These are phyloP conservation scores for Aechmea fasciata DNA, from an alignment of 176 grass and related monocot genomes.

Conservation along the genomic window DNA sequence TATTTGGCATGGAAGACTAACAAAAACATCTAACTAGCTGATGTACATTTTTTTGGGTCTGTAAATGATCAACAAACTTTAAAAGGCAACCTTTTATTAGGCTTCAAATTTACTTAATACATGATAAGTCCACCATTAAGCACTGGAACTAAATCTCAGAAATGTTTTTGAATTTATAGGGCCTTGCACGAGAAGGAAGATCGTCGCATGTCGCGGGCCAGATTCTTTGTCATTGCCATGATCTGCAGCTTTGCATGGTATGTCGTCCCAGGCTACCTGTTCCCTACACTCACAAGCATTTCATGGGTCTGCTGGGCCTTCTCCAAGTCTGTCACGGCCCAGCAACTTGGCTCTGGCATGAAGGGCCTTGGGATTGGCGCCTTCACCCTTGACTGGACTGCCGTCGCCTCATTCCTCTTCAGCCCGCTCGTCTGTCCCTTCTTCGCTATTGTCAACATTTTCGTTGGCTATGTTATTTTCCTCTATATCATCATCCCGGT, in stretches of 20 bases:
- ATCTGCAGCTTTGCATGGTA: slow-evolving; percentile 80
- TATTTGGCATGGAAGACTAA: too few relatives aligned
- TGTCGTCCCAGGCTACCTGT: slow-evolving; percentile 59
- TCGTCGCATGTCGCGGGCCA: slow-evolving; percentile 45
- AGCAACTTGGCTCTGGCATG: slow-evolving; percentile 78
- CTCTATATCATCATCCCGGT: slow-evolving; percentile 46
- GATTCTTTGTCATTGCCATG: slow-evolving; percentile 83
- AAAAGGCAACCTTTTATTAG: too few relatives aligned
- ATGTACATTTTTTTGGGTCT: too few relatives aligned
- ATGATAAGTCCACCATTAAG: too few relatives aligned
- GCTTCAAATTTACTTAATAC: too few relatives aligned
- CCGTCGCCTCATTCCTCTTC: slow-evolving; percentile 45
- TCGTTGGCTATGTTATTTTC: slow-evolving; percentile 43
- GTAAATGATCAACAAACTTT: too few relatives aligned
- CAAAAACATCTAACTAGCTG: too few relatives aligned
- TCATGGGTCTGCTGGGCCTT: slow-evolving; percentile 93
- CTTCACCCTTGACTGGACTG: slow-evolving; percentile 73
- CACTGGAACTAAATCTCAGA: background rate
- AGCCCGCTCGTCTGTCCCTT: slow-evolving; percentile 73
- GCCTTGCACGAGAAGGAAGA: slow-evolving; percentile 85
- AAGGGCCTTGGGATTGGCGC: slow-evolving; percentile 64
- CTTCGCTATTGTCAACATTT: slow-evolving; percentile 68
- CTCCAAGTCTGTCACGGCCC: slow-evolving; percentile 59
- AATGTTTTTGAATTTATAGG: slow-evolving; percentile 22
- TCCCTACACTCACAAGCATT: slow-evolving; percentile 46